Conservation (phyloP, 164 flowering plant species). For the Saururus chinensis region DNA sequence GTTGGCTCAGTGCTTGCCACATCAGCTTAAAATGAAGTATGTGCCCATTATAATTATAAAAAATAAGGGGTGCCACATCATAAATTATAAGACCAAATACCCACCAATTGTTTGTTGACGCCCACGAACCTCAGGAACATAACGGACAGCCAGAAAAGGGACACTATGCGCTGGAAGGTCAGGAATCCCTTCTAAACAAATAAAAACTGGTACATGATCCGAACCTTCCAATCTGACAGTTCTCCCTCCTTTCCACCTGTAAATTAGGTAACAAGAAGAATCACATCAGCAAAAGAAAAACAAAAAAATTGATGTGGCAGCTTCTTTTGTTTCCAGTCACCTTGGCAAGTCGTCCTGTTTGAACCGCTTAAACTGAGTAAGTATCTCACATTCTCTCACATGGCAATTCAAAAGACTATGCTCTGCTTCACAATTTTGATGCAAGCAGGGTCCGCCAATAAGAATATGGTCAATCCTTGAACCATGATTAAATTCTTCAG, state of each 20-base stretch:
- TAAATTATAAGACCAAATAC: background rate
- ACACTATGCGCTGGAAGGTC: constrained; percentile 49
- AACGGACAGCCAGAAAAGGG: constrained; percentile 80
- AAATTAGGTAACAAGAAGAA: constrained; percentile 2
- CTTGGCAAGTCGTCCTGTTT: constrained; percentile 56
- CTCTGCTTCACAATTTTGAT: constrained; percentile 33
- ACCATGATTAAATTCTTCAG: constrained; percentile 88
- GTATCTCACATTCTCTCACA: constrained; percentile 81
- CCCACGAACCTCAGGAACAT: constrained; percentile 71
- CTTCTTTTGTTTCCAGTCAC: constrained; percentile 22
- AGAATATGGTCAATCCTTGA: constrained; percentile 93
- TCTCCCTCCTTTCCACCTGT: constrained; percentile 84
- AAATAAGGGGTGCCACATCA: background rate
- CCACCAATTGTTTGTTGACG: constrained; percentile 88
- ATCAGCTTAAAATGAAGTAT: too few relatives aligned
- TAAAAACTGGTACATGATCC: constrained; percentile 88
- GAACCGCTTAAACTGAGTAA: constrained; percentile 73
- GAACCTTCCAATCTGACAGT: constrained; percentile 76
- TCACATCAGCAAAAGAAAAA: background rate
- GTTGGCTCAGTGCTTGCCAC: too few relatives aligned
- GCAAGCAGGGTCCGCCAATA: constrained; percentile 69
- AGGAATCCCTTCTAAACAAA: constrained; percentile 51
- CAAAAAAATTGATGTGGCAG: background rate
- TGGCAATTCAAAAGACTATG: constrained; percentile 67
- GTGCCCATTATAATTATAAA: too few relatives aligned